Percentiles rank a stretch among this genome's conserved stretches.
Evolutionary conservation across 2,329 filamentous ascomycete genomes (phyloP).

Genomic region (Xylaria sp.): DNA sequence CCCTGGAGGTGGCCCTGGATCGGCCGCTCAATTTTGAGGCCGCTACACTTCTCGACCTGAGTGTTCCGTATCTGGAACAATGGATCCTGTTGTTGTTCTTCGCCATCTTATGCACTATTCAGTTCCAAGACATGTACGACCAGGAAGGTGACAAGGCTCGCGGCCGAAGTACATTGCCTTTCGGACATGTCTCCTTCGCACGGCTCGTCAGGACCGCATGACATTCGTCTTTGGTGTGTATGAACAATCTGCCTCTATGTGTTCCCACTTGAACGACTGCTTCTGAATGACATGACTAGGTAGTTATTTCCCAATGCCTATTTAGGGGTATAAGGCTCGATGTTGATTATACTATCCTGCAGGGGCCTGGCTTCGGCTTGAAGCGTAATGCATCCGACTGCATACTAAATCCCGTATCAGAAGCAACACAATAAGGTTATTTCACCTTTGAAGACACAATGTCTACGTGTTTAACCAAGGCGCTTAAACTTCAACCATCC

Average conservation of each 20-base stretch:
- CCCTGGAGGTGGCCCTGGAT: slow-evolving; percentile 2
- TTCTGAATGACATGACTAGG: neutral
- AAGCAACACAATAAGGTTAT: too few species aligned
- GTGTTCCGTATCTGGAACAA: neutral
- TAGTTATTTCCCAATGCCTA: neutral
- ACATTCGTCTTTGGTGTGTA: slow-evolving; percentile 4
- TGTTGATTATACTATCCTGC: too few species aligned
- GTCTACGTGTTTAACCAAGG: too few species aligned
- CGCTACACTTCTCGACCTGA: neutral
- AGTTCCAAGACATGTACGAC: slow-evolving; percentile 32
- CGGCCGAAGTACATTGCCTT: slow-evolving; percentile 24
- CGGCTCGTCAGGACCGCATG: neutral
- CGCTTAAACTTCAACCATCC: too few species aligned
- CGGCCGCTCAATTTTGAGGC: neutral
- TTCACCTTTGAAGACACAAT: too few species aligned
- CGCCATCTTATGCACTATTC: slow-evolving; percentile 30
- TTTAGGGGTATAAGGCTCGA: too few species aligned
- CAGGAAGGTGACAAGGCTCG: slow-evolving; percentile 29
- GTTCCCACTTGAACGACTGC: neutral
- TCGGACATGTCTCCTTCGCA: neutral
- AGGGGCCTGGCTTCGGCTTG: too few species aligned
- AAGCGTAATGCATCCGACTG: too few species aligned
- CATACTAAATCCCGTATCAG: too few species aligned
- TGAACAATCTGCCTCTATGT: slow-evolving; percentile 5
- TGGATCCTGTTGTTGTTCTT: slow-evolving; percentile 26